A percentile compares a stretch with the other conserved stretches of the same genome.
Conservation (phyloP, 2,329 filamentous ascomycete genomes). For the Aspergillus glaucus region DNA sequence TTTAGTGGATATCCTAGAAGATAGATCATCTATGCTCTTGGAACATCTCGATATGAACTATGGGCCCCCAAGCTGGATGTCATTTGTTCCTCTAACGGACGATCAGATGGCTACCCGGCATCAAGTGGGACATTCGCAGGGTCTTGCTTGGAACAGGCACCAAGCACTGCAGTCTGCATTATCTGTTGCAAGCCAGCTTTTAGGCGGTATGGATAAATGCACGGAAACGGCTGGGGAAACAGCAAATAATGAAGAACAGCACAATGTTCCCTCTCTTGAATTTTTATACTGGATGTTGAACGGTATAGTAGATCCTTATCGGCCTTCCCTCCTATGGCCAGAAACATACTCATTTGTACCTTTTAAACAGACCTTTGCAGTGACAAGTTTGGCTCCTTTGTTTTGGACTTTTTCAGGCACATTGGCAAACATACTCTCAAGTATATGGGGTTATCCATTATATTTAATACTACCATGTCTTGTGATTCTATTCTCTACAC, state of each 20-base stretch:
- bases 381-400: constrained; percentile 12
- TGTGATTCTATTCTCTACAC: constrained; percentile 11
- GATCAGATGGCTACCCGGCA: constrained; percentile 10
- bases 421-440: constrained; percentile 11
- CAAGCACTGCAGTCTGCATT: constrained; percentile 11
- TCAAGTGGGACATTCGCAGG: constrained; percentile 4
- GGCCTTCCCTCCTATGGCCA: neutral
- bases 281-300: constrained; percentile 17
- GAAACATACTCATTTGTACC: neutral
- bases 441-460: constrained; percentile 13
- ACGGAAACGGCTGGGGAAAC: neutral
- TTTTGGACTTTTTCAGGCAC: constrained; percentile 16
- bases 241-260: neutral
- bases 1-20: too few relatives aligned
- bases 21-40: too few relatives aligned
- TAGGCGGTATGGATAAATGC: neutral
- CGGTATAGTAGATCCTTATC: constrained; percentile 5
- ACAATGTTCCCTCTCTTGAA: constrained; percentile 8
- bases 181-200: constrained; percentile 5
- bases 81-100: constrained; percentile 10
- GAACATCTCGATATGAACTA: too few relatives aligned
- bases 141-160: constrained; percentile 6
- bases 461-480: constrained; percentile 5
- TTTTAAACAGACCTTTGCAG: constrained; percentile 10
- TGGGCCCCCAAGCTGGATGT: neutral